Base-by-base conservation (phyloP, 352 stramenopile species). In the Hyaloperonospora brassicae region DNA sequence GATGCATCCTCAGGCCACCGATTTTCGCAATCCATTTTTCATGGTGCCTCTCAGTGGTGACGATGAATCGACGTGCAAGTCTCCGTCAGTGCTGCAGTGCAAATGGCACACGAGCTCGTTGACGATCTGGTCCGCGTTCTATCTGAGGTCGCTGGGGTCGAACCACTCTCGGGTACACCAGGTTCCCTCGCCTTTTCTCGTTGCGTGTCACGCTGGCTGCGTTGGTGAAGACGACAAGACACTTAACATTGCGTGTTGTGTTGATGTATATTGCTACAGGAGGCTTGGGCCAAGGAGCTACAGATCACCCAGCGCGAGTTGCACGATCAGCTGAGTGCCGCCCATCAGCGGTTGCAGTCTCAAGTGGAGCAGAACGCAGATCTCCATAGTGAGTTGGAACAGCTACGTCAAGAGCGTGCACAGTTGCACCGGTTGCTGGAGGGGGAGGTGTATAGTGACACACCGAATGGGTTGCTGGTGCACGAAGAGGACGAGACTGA, bases 71-170 rank as follows among this genome's bases (percentile, higher is more conserved):
- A 56, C 48, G 0, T 76, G 87, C 49, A 79, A 79, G 11, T 90
- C 84, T 13, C 84, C 84, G 0, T 31, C 54, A 1, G 79, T 92
- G n/a, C 61, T 94, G 34, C 76, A 86, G 56, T 91, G 85, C 68
- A 89, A 89, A 50, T 94, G 84, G 84, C 84, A 94, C 52, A 87
- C 75, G 14, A 92, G 84, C 48, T 86, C 79, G 2, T 52, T 94
- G 38, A 70, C 71, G 14, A 87, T 92, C 51, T 94, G 84, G 84
- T 80, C 79, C 23, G 58, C 69, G 5, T 92, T 94, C 52, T 94
- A 94, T 64, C 66, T 94, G 57, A 81, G 84, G 2, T 86, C 84
- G 23, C 64, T 94, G 54, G 79, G 89, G 67, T 84, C 74, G 52
- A 87, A 84, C 68, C 79, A 87, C 60, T 85, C 74, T 61, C 64